Base-by-base conservation (phyloP, 768 basidiomycete species). In the Boletellus emodensis region DNA sequence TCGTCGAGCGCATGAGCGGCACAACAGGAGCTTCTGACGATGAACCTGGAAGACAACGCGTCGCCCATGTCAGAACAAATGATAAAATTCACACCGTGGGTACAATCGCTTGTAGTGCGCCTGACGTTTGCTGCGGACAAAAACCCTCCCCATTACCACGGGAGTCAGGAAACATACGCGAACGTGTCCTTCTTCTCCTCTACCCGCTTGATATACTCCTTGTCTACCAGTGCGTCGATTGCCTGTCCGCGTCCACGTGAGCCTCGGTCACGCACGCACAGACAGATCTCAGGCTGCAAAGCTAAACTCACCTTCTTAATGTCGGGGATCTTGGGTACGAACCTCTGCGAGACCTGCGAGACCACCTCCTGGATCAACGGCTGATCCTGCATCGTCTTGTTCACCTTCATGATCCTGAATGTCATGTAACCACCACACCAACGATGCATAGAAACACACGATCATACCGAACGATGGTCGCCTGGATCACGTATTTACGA, bases 131-230 rank as follows among this genome's bases (percentile, higher is more conserved):
- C 24, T 24, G 24, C 24, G 24, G 24, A 24, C 24, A 24, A 24
- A 6, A 24, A 24, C 24, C 24, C 24, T 24, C 24, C 24, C 24
- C 24, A 24, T 3, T 6, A 24, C 24, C 24, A 24, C 6, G 24
- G 24, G 24, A 24, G 47, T 63, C 55, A 73, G 57, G 71, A 70
- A n/a, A 71, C 69, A 35, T 71, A 72, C 14, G 67, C 63, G 46
- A 70, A 71, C 33, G 88, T 88, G 70, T 95, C 93, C 63, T 87
- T 85, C n/a, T 85, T 84, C 11, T 85, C 90, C 18, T 93, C 91
- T 13, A 92, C 87, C 28, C 95, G 85, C 64, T 97, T 94, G 59
- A 99, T 88, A 68, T 97, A 99, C 67, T 99, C 95, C 72, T 95
- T 95, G 73, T 97, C 95, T 42, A 97, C 74, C 17, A 98, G 74